A percentile compares a stretch with the other conserved stretches of the same genome.
Evolutionary conservation across 257 asterid genomes (phyloP).

Genomic region (Petunia secreta): DNA sequence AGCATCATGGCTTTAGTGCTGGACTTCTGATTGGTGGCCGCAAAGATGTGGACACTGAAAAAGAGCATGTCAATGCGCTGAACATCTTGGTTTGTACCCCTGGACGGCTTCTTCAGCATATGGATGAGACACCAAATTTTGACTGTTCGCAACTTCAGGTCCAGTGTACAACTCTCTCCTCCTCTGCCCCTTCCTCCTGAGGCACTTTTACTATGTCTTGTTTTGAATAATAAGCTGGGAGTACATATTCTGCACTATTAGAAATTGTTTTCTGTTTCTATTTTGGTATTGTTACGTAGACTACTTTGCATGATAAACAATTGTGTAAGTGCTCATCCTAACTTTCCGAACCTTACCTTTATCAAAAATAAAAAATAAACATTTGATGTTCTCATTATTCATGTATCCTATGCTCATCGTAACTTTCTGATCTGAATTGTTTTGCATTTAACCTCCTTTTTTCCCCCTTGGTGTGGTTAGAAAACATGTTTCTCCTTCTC

Average conservation of each 20-base stretch:
- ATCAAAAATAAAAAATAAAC: no score
- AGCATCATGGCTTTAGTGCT: slow-evolving; percentile 86
- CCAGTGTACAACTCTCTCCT: slow-evolving; percentile 18
- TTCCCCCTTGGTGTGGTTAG: neutral
- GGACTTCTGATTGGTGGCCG: slow-evolving; percentile 98
- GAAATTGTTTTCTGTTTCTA: neutral
- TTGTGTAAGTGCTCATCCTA: neutral
- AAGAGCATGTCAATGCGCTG: slow-evolving; percentile 75
- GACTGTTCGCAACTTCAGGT: slow-evolving; percentile 98
- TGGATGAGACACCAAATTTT: slow-evolving; percentile 96
- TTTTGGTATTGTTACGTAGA: neutral
- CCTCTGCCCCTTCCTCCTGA: neutral
- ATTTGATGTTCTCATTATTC: no score
- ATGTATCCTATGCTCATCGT: neutral
- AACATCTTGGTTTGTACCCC: slow-evolving; percentile 96
- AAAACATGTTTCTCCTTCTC: neutral
- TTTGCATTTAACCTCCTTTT: neutral
- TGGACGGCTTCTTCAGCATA: slow-evolving; percentile 98
- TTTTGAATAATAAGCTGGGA: slow-evolving; percentile 11
- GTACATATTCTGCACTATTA: neutral
- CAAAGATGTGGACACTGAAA: slow-evolving; percentile 81
- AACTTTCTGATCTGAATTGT: neutral
- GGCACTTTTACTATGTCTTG: slow-evolving; percentile 5
- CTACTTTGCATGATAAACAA: neutral
- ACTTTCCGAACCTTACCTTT: neutral